These are phyloP conservation scores for Tolypocladium album DNA, from an alignment of 2,329 filamentous ascomycete genomes.

Conservation along the genomic window DNA sequence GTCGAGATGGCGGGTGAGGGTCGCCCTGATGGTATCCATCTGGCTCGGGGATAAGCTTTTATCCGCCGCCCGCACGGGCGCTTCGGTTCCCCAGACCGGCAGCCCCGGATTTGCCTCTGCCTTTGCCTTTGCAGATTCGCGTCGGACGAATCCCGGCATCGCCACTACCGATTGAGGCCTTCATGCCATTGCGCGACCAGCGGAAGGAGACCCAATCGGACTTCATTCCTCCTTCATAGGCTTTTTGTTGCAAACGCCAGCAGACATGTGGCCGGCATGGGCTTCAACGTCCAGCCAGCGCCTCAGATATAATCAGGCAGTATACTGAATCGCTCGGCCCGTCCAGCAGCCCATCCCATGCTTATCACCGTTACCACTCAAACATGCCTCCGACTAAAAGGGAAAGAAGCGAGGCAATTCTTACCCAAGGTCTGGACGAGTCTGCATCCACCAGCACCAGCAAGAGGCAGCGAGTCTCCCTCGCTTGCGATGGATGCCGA, in stretches of 20 bases:
- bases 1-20: neutral
- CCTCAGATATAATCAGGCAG: neutral
- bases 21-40: neutral
- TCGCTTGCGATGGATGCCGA: constrained; percentile 60
- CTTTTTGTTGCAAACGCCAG: neutral
- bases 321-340: neutral
- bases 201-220: neutral
- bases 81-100: neutral
- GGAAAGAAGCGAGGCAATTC: constrained; percentile 5
- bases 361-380: neutral
- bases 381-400: constrained; percentile 29
- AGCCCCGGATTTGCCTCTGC: neutral
- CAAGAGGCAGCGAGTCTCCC: constrained; percentile 55
- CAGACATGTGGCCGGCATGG: neutral
- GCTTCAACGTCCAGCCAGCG: neutral
- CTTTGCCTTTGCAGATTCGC: neutral
- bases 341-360: neutral
- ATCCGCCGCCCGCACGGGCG: constrained; percentile 7
- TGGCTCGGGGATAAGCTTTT: constrained; percentile 8
- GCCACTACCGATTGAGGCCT: neutral
- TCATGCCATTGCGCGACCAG: neutral
- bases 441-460: constrained; percentile 7
- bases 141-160: neutral
- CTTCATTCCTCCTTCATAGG: neutral
- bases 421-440: neutral